Base-by-base conservation (phyloP, 345 rosid genomes). In the Pistacia integerrima region DNA sequence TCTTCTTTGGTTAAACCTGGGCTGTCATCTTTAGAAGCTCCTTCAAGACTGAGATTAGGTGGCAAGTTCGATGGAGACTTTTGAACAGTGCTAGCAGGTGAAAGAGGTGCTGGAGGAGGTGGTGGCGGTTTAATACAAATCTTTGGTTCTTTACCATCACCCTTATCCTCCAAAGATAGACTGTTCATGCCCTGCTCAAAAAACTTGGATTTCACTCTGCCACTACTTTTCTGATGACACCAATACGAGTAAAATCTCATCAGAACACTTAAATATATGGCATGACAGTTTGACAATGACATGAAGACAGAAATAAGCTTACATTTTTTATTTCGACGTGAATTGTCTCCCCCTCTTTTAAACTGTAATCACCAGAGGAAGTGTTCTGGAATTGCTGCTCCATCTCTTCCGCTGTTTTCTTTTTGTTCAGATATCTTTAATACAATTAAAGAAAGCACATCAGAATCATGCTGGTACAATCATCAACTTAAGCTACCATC, bases 391-490 rank as follows among this genome's bases (percentile, higher is more conserved):
- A 97, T 76, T 92, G 98, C 74, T 91, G 97, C 75, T 94, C 98
- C 99, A 94, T 97, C 90, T 94, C 98, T 80, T 94, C 99, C 0
- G 99, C 98, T 56, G 97, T 89, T 82, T 88, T 91, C 90, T 97
- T 97, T 84, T 97, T 97, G 90, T 97, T 87, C 85, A 97, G 79
- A 73, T 97, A 97, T 77, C 99, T 96, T 76, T 54, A 76, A 16
- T 41, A 49, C 25, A 64, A 51, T 57, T 46, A 33, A 63, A 64
- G 54, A 74, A 74, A 33, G 54, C 46, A 13, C 59, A 70, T 73
- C 58, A 14, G 72, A 64, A 59, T 52, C 35, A 48, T 16, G 3
- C 1, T 49, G 20, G 56, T 3, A 46, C 14, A 55, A 38, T 30
- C 14, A 18, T 55, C 51, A 22, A 5, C 0, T 58, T 5, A 38